Conservation (phyloP, 805 yeast genomes). For the Cyberlindnera xishuangbannaensis region DNA sequence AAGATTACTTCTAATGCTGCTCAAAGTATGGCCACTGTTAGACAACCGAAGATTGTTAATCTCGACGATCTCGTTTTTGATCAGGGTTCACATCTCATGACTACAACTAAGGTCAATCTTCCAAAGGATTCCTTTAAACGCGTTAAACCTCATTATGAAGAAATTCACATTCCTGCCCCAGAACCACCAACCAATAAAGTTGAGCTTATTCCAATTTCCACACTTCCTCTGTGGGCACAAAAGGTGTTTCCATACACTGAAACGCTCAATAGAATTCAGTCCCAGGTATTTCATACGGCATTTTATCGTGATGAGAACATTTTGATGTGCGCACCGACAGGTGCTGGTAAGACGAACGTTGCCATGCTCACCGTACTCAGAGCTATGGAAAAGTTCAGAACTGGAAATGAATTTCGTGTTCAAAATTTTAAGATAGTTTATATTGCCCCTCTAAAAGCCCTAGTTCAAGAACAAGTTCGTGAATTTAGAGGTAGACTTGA, state of each 20-base stretch:
- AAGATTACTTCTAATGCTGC: conserved; percentile 12
- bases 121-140: conserved; percentile 84
- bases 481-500: conserved; percentile 70
- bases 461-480: conserved; percentile 91
- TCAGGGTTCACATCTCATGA: conserved; percentile 65
- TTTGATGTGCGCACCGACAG: conserved; percentile 94
- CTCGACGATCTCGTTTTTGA: conserved; percentile 59
- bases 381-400: conserved; percentile 48
- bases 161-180: conserved; percentile 90
- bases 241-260: conserved; percentile 67
- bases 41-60: conserved; percentile 53
- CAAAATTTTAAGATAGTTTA: conserved; percentile 72
- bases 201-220: conserved; percentile 48
- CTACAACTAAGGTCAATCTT: conserved; percentile 59
- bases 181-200: conserved; percentile 35
- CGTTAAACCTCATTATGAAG: conserved; percentile 71
- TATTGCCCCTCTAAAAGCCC: conserved; percentile 89
- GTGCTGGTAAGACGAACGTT: conserved; percentile 97
- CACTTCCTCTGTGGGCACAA: conserved; percentile 79
- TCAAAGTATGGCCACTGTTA: conserved; percentile 6
- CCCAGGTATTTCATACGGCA: conserved; percentile 75
- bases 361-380: conserved; percentile 81
- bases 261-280: conserved; percentile 76
- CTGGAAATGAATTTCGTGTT: conserved; percentile 42
- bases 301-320: conserved; percentile 66